Evolutionary conservation across 2,329 filamentous ascomycete genomes (phyloP).

Genomic region (Calonectria honghensis): DNA sequence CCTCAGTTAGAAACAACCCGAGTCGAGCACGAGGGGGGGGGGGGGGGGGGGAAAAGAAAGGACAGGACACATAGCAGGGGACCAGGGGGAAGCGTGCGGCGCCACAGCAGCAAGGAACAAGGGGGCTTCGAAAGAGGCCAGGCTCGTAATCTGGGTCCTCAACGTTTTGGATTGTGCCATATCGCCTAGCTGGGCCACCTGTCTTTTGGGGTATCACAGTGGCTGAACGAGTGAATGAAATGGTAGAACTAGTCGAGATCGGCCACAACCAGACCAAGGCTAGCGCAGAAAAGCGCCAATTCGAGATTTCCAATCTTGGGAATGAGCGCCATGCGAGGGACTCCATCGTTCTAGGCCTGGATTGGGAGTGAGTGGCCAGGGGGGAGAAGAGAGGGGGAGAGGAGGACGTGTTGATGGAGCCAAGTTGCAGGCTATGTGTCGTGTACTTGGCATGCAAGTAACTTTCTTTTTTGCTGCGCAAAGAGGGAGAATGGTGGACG

Average conservation of each 20-base stretch:
- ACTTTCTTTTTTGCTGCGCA: not conserved
- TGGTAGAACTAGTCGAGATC: constrained; percentile 25
- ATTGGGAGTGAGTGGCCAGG: constrained; percentile 4
- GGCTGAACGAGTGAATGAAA: constrained; percentile 17
- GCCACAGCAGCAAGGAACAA: constrained; percentile 28
- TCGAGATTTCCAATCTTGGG: constrained; percentile 32
- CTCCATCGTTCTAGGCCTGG: constrained; percentile 28
- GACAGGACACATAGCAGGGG: constrained; percentile 13
- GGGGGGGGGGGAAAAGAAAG: constrained; percentile 14
- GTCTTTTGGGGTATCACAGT: constrained; percentile 17
- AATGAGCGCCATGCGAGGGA: constrained; percentile 16
- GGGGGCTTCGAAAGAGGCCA: constrained; percentile 18
- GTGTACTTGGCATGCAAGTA: constrained; percentile 13
- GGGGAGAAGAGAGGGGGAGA: not conserved
- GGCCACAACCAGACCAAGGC: constrained; percentile 13
- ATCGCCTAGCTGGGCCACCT: constrained; percentile 19
- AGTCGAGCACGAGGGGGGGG: constrained; percentile 31
- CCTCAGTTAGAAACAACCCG: constrained; percentile 35
- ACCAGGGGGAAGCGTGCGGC: constrained; percentile 19
- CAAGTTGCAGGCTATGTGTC: constrained; percentile 2
- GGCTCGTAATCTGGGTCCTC: constrained; percentile 32
- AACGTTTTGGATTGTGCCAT: constrained; percentile 37
- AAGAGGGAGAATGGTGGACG: not conserved
- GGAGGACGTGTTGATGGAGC: constrained; percentile 15
- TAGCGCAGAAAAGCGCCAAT: constrained; percentile 19